Conservation (phyloP, 805 yeast species). For the Kregervanrija delftensis region DNA sequence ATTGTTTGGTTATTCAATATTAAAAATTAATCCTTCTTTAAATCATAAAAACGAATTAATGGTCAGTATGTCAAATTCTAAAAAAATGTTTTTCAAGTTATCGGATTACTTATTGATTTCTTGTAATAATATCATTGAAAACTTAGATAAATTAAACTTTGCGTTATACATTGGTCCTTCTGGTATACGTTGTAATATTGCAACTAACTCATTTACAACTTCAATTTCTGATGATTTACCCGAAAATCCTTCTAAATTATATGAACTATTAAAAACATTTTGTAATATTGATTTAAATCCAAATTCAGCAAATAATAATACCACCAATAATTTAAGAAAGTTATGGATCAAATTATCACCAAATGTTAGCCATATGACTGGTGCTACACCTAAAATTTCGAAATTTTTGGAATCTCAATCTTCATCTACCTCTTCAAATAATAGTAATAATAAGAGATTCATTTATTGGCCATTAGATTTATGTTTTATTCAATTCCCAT, state of each 20-base stretch:
- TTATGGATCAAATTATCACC: constrained; percentile 66
- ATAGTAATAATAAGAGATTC: constrained; percentile 41
- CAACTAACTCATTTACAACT: constrained; percentile 22
- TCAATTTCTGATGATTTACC: constrained; percentile 35
- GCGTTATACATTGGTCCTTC: constrained; percentile 49
- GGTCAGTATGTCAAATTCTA: constrained; percentile 24
- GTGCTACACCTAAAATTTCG: constrained; percentile 57
- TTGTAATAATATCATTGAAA: constrained; percentile 5
- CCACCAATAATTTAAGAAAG: constrained; percentile 16
- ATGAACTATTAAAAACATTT: constrained; percentile 32
- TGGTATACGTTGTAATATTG: constrained; percentile 40
- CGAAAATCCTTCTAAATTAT: constrained; percentile 30
- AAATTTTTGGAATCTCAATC: constrained; percentile 34
- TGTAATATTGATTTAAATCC: constrained; percentile 16
- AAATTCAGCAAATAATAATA: background rate
- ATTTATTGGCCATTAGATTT: constrained; percentile 69
- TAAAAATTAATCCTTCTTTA: constrained; percentile 43
- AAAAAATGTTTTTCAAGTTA: constrained; percentile 15
- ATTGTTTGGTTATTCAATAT: constrained; percentile 20
- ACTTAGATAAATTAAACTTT: constrained; percentile 12
- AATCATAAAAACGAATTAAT: constrained; percentile 40
- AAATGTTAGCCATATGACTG: constrained; percentile 59
- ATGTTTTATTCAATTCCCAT: constrained; percentile 50
- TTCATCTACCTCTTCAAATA: constrained; percentile 15
- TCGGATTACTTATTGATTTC: constrained; percentile 9